Percentiles rank a stretch among this genome's conserved stretches.
These are phyloP conservation scores for Theobroma grandiflorum DNA, from an alignment of 441 rosid species.

Conservation along the genomic window DNA sequence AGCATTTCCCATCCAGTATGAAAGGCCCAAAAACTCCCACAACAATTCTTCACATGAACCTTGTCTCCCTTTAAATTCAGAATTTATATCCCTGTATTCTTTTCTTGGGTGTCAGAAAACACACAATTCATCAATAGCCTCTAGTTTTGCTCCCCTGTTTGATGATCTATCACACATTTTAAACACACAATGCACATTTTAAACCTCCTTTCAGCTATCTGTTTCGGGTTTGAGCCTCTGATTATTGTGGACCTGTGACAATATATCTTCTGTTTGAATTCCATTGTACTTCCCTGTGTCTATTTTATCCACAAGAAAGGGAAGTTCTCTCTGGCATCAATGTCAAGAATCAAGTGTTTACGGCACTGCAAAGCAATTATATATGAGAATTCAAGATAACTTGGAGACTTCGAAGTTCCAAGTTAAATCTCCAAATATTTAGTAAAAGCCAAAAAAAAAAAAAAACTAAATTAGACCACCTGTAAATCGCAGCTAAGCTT, in stretches of 20 bases:
- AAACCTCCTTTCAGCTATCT: not conserved
- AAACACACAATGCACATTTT: not conserved
- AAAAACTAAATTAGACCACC: not conserved
- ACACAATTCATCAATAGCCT: no score
- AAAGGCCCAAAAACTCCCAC: not conserved
- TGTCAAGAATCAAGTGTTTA: not conserved
- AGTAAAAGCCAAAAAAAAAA: not conserved
- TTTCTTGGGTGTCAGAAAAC: not conserved
- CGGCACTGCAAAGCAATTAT: not conserved
- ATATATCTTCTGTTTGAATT: not conserved
- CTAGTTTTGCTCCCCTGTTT: not conserved
- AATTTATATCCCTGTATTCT: not conserved
- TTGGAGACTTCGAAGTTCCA: not conserved
- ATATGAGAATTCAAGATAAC: not conserved
- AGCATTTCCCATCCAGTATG: not conserved
- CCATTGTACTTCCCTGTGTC: not conserved
- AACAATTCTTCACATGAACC: not conserved
- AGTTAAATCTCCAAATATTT: not conserved
- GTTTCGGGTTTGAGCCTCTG: not conserved
- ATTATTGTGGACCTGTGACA: not conserved
- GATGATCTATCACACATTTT: not conserved
- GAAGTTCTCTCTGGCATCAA: not conserved
- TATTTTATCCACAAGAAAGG: not conserved
- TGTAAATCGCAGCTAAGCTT: slow-evolving; percentile 4
- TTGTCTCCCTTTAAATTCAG: not conserved